phyloP scores from a whole-genome alignment of 176 grass and related monocot genomes.

The Cenchrus purpureus region DNA sequence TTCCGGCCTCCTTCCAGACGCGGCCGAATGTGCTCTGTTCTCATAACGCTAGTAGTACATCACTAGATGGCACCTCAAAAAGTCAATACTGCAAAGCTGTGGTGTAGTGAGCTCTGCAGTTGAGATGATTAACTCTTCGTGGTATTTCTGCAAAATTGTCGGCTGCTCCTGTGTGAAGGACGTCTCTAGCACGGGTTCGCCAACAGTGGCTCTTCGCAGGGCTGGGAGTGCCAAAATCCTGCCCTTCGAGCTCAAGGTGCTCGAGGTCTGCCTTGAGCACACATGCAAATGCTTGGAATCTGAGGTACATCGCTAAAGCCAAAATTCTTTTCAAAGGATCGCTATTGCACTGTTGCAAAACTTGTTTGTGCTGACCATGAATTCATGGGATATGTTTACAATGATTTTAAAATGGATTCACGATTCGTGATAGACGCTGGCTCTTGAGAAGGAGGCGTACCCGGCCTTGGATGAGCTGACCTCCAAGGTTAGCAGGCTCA shows the following conservation, averaged over 20 bases:
- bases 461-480: constrained; percentile 80
- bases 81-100: too few species aligned
- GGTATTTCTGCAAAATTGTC: constrained; percentile 6
- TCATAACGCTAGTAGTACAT: background rate
- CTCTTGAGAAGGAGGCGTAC: constrained; percentile 77
- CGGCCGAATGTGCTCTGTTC: background rate
- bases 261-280: constrained; percentile 69
- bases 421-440: constrained; percentile 42
- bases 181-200: background rate
- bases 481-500: constrained; percentile 78
- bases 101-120: background rate
- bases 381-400: background rate
- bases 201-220: background rate
- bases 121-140: background rate
- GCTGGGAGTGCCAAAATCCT: constrained; percentile 41
- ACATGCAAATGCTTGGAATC: constrained; percentile 65
- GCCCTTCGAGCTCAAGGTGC: constrained; percentile 62
- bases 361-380: background rate
- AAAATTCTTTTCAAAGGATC: background rate
- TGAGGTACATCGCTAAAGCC: constrained; percentile 42
- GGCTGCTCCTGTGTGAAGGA: constrained; percentile 31
- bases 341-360: background rate
- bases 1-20: background rate
- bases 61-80: too few species aligned
- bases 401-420: background rate